A percentile compares a stretch with the other conserved stretches of the same genome.
These are phyloP conservation scores for Casaregolazyma lundiana DNA, from an alignment of 1,139 yeast species.

Conservation along the genomic window DNA sequence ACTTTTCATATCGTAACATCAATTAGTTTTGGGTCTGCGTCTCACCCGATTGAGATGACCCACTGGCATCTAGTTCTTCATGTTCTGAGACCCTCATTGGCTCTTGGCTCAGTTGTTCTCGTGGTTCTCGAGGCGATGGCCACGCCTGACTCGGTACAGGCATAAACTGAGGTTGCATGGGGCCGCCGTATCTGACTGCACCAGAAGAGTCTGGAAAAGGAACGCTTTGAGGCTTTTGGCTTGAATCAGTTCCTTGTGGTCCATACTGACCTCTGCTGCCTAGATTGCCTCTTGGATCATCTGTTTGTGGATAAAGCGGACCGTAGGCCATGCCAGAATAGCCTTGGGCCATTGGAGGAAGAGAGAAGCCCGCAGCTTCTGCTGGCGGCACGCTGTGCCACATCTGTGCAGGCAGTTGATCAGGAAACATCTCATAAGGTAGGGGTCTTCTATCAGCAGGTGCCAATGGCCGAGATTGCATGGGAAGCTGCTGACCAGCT, in stretches of 20 bases:
- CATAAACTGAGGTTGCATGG: not conserved
- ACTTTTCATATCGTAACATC: not conserved
- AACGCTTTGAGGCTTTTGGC: too few species aligned
- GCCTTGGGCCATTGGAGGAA: not conserved
- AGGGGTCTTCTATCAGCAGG: not conserved
- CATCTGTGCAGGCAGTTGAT: not conserved
- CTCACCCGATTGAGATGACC: not conserved
- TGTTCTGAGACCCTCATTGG: not conserved
- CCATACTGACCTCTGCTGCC: not conserved
- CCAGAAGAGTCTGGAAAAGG: not conserved
- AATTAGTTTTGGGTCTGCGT: not conserved
- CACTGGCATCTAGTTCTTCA: not conserved
- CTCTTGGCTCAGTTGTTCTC: not conserved
- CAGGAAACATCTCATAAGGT: not conserved
- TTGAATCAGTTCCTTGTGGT: too few species aligned
- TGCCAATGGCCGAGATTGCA: conserved; percentile 10
- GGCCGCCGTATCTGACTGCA: not conserved
- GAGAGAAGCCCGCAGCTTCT: not conserved
- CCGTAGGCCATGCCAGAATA: not conserved
- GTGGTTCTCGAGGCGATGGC: not conserved
- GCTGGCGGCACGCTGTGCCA: not conserved
- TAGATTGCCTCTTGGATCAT: not conserved
- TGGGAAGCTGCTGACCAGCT: conserved; percentile 24
- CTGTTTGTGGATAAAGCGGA: not conserved
- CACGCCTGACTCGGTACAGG: not conserved